Conservation (phyloP, 192 early-diverging fungal genomes). For the Linnemannia exigua region DNA sequence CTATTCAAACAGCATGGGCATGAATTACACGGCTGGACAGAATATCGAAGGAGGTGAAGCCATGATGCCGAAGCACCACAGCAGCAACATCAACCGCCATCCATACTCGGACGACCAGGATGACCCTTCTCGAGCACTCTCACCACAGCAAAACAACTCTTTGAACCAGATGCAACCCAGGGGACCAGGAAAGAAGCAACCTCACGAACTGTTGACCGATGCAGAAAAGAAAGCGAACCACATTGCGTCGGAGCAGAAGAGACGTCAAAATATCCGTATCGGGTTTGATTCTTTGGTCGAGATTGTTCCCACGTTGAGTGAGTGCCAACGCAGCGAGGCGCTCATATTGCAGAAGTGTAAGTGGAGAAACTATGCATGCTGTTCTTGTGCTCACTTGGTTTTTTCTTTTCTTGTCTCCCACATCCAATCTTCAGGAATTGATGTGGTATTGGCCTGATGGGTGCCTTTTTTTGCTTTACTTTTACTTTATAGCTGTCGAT, state of each 20-base stretch:
- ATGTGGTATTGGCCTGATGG: background rate
- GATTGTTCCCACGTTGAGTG: conserved; percentile 86
- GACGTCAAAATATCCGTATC: conserved; percentile 89
- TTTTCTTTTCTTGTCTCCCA: background rate
- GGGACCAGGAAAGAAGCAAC: conserved; percentile 53
- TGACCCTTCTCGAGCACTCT: conserved; percentile 15
- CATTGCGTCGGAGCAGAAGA: conserved; percentile 95
- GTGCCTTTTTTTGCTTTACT: conserved; percentile 2
- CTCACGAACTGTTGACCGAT: conserved; percentile 85
- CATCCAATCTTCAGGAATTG: background rate
- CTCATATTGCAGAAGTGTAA: conserved; percentile 87
- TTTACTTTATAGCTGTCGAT: conserved; percentile 71
- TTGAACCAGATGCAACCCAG: conserved; percentile 11
- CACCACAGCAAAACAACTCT: conserved; percentile 15
- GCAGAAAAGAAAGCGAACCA: conserved; percentile 96
- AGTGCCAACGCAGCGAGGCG: conserved; percentile 87
- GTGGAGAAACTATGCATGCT: background rate
- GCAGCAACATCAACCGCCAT: conserved; percentile 5
- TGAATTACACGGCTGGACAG: background rate
- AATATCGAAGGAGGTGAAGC: conserved; percentile 1
- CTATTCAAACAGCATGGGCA: conserved; percentile 21
- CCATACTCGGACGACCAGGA: background rate
- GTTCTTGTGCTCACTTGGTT: background rate
- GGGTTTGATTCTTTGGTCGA: conserved; percentile 93
- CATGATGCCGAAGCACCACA: background rate